Percentiles rank a stretch among this genome's conserved stretches.
phyloP scores from a whole-genome alignment of 345 rosid genomes.

The Passiflora organensis region DNA sequence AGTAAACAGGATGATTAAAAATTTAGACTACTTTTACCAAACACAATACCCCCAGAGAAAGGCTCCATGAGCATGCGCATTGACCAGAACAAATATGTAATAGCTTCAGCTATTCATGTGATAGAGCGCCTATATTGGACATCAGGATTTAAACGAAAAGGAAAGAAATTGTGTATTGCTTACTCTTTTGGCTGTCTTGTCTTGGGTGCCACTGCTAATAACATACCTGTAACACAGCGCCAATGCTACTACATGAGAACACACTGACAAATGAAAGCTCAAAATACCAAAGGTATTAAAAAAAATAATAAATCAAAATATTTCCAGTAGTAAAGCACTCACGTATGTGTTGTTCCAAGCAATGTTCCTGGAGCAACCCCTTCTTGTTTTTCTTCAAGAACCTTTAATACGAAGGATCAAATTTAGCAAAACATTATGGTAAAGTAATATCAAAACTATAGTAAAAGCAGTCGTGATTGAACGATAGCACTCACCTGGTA shows the following conservation, averaged over 20 bases:
- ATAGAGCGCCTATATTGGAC: background rate
- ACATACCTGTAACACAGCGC: slow-evolving; percentile 42
- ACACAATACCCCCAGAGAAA: too few relatives aligned
- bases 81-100: too few relatives aligned
- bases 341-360: slow-evolving; percentile 92
- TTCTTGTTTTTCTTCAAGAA: slow-evolving; percentile 87
- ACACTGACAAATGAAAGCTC: background rate
- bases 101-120: too few relatives aligned
- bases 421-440: background rate
- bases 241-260: too few relatives aligned
- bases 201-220: slow-evolving; percentile 70
- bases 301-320: background rate
- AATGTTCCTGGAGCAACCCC: slow-evolving; percentile 77
- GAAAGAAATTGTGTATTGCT: slow-evolving; percentile 15
- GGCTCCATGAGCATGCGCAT: too few relatives aligned
- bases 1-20: too few relatives aligned
- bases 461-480: slow-evolving; percentile 6
- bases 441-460: background rate
- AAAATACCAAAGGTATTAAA: background rate
- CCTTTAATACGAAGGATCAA: slow-evolving; percentile 30
- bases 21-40: too few relatives aligned
- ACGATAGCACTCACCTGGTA: slow-evolving; percentile 63
- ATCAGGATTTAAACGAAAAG: background rate
- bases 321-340: slow-evolving; percentile 13
- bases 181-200: slow-evolving; percentile 88